Evolutionary conservation across 306 rosid species (phyloP).

Genomic region (Rosa lucieae): DNA sequence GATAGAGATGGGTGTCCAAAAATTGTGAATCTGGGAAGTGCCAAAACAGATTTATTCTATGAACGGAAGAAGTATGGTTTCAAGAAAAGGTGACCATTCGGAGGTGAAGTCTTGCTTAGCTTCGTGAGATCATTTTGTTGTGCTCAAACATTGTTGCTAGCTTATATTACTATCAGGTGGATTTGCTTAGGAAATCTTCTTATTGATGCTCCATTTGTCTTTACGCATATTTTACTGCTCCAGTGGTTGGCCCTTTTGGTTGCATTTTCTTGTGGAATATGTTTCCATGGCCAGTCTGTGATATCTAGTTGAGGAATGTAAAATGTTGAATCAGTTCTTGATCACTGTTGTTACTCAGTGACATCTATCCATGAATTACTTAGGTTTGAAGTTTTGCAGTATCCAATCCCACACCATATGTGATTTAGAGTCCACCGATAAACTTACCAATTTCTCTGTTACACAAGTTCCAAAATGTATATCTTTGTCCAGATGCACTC

Average conservation of each 20-base stretch:
- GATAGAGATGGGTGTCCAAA: conserved; percentile 98
- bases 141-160: not conserved
- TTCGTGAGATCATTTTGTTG: not conserved
- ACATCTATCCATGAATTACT: not conserved
- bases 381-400: not conserved
- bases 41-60: conserved; percentile 82
- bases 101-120: not conserved
- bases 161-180: not conserved
- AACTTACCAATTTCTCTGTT: not conserved
- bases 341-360: not conserved
- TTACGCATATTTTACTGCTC: not conserved
- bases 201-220: not conserved
- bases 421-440: not conserved
- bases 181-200: not conserved
- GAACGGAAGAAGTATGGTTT: conserved; percentile 96
- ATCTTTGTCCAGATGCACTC: not conserved
- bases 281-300: not conserved
- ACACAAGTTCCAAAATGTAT: not conserved
- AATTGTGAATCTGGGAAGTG: conserved; percentile 89
- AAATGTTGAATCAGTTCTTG: not conserved
- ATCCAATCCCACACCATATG: not conserved
- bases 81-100: conserved; percentile 69
- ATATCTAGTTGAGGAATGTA: conserved; percentile 13
- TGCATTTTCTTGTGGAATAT: conserved; percentile 1
- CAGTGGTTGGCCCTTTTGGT: not conserved